These are phyloP conservation scores for Ceratocystis alfenasii DNA, from an alignment of 2,329 filamentous ascomycete species.

Conservation along the genomic window DNA sequence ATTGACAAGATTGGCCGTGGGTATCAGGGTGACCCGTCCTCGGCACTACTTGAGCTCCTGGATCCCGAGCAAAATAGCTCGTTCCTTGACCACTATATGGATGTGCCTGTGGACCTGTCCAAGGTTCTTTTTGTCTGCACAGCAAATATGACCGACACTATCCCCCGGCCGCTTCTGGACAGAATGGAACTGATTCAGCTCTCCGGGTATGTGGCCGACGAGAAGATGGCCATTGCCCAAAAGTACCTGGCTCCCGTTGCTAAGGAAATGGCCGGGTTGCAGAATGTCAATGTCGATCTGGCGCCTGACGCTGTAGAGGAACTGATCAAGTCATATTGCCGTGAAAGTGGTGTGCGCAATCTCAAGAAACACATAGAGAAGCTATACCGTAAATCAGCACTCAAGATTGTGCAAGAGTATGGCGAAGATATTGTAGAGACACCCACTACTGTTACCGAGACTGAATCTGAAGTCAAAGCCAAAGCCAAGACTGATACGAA, in stretches of 20 bases:
- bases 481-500: slow-evolving; percentile 29
- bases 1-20: slow-evolving; percentile 96
- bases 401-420: slow-evolving; percentile 93
- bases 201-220: slow-evolving; percentile 91
- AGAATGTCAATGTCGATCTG: slow-evolving; percentile 80
- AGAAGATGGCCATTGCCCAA: slow-evolving; percentile 98
- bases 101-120: slow-evolving; percentile 91
- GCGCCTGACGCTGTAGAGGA: slow-evolving; percentile 83
- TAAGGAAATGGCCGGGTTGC: slow-evolving; percentile 84
- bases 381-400: slow-evolving; percentile 89
- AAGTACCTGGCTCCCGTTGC: slow-evolving; percentile 83
- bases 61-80: slow-evolving; percentile 96
- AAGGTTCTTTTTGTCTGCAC: slow-evolving; percentile 98
- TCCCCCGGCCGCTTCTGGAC: slow-evolving; percentile 82
- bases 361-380: slow-evolving; percentile 99
- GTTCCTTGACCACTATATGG: slow-evolving; percentile 97
- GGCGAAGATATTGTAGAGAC: slow-evolving; percentile 70
- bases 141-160: slow-evolving; percentile 97
- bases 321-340: slow-evolving; percentile 96
- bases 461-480: slow-evolving; percentile 30
- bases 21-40: slow-evolving; percentile 92
- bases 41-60: slow-evolving; percentile 80
- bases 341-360: slow-evolving; percentile 92
- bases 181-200: slow-evolving; percentile 97
- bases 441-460: slow-evolving; percentile 33